phyloP scores from a whole-genome alignment of 169 alveolate genomes.

The Eimeria acervulina region DNA sequence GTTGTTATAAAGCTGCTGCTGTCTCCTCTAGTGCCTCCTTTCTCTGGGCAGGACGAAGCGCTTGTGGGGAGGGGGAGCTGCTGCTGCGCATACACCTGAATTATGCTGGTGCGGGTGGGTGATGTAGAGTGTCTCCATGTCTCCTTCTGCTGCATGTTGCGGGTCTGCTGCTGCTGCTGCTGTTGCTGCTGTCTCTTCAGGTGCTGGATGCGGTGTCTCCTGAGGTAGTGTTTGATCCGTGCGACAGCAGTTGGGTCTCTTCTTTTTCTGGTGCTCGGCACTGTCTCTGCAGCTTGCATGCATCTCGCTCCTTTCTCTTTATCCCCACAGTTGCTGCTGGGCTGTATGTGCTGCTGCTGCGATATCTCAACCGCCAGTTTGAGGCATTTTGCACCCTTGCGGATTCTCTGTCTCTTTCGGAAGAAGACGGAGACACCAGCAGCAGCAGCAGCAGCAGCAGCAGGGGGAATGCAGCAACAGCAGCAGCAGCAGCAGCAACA shows the following conservation, averaged over 20 bases:
- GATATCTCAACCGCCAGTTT: constrained; percentile 84
- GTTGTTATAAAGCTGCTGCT: too few relatives aligned
- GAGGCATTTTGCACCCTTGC: constrained; percentile 82
- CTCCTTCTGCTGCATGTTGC: too few relatives aligned
- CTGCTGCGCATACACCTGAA: neutral
- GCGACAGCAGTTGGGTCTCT: constrained; percentile 48
- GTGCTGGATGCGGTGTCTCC: constrained; percentile 69
- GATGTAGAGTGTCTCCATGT: neutral
- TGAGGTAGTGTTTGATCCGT: constrained; percentile 63
- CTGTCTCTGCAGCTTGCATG: constrained; percentile 85
- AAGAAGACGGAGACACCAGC: neutral
- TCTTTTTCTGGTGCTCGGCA: constrained; percentile 81
- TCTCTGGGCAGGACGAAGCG: neutral
- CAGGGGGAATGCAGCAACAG: neutral
- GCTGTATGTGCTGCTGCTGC: constrained; percentile 85
- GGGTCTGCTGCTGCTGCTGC: neutral
- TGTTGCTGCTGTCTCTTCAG: neutral
- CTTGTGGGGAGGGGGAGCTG: neutral
- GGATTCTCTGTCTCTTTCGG: constrained; percentile 69
- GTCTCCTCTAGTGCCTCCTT: neutral
- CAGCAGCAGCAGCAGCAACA: constrained; percentile 34
- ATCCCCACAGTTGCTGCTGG: constrained; percentile 87
- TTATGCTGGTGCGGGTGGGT: neutral
- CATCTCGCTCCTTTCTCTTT: constrained; percentile 86
- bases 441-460: constrained; percentile 13